Evolutionary conservation across 75 land plant species (phyloP).

Genomic region (Pinus albicaulis): DNA sequence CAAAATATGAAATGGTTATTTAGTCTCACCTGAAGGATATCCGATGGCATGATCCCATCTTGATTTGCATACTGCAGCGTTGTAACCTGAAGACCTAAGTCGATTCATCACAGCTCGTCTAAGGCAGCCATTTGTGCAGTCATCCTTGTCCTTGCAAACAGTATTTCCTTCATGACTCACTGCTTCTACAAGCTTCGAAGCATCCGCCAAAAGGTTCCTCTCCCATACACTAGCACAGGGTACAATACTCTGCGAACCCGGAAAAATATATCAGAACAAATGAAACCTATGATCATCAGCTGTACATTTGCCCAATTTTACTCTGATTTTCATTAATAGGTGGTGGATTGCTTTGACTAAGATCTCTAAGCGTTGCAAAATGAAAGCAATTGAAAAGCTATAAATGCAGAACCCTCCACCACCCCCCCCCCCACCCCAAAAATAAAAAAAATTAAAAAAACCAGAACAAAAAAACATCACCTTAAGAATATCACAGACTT

Average conservation of each 20-base stretch:
- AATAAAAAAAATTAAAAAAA: too few species aligned
- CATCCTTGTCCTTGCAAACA: conserved; percentile 32
- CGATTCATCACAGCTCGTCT: conserved; percentile 38
- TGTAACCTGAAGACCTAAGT: conserved; percentile 47
- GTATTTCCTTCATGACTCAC: conserved; percentile 21
- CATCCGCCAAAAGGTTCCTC: conserved; percentile 59
- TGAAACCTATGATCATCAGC: too few species aligned
- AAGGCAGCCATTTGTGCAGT: conserved; percentile 19
- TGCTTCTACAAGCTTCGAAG: conserved; percentile 45
- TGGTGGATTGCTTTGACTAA: too few species aligned
- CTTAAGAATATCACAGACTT: conserved; percentile 44
- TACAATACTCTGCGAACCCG: conserved; percentile 33
- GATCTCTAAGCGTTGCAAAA: too few species aligned
- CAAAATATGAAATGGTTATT: neutral
- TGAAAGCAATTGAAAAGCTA: too few species aligned
- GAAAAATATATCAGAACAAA: neutral
- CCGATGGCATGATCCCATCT: conserved; percentile 72
- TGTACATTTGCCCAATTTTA: too few species aligned
- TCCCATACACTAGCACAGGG: conserved; percentile 44
- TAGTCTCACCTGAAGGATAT: conserved; percentile 50
- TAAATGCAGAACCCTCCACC: too few species aligned
- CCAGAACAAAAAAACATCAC: conserved; percentile 20
- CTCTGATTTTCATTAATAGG: too few species aligned
- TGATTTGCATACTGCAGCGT: conserved; percentile 81
- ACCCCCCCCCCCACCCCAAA: too few species aligned